Evolutionary conservation across 108 stramenopile genomes (phyloP).

Genomic region (Nitzschia sp.): DNA sequence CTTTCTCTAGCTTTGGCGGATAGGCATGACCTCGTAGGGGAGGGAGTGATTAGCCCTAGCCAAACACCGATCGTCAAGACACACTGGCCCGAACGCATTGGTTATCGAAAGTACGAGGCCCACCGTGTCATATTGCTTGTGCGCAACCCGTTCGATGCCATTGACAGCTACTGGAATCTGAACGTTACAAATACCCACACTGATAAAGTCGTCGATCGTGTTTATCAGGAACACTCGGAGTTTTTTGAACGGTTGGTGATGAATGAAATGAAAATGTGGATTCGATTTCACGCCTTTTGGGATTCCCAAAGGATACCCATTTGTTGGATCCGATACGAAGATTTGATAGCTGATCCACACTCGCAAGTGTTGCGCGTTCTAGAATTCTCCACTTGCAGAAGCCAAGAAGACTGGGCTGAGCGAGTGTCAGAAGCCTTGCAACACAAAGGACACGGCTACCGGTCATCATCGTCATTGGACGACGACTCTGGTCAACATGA

Average conservation of each 20-base stretch:
- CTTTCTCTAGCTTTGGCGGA: slow-evolving; percentile 70
- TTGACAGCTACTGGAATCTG: slow-evolving; percentile 95
- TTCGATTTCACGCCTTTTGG: slow-evolving; percentile 71
- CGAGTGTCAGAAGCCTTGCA: neutral
- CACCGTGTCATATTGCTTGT: slow-evolving; percentile 79
- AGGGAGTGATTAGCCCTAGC: slow-evolving; percentile 56
- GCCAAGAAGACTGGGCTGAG: slow-evolving; percentile 11
- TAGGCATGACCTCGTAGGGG: slow-evolving; percentile 74
- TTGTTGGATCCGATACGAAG: slow-evolving; percentile 77
- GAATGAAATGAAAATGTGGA: slow-evolving; percentile 82
- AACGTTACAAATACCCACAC: slow-evolving; percentile 94
- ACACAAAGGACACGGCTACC: neutral
- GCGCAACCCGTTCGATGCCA: slow-evolving; percentile 97
- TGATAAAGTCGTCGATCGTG: slow-evolving; percentile 69
- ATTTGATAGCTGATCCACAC: slow-evolving; percentile 61
- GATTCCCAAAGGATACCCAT: slow-evolving; percentile 30
- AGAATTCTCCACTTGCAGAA: slow-evolving; percentile 35
- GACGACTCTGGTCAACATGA: neutral
- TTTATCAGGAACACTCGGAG: slow-evolving; percentile 58
- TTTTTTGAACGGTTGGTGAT: slow-evolving; percentile 61
- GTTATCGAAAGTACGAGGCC: slow-evolving; percentile 48
- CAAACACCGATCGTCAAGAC: slow-evolving; percentile 74
- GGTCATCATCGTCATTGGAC: neutral
- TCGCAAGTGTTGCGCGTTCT: slow-evolving; percentile 50
- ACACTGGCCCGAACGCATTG: slow-evolving; percentile 94